Evolutionary conservation across 164 flowering plant genomes (phyloP).

Genomic region (Hamamelis virginiana): DNA sequence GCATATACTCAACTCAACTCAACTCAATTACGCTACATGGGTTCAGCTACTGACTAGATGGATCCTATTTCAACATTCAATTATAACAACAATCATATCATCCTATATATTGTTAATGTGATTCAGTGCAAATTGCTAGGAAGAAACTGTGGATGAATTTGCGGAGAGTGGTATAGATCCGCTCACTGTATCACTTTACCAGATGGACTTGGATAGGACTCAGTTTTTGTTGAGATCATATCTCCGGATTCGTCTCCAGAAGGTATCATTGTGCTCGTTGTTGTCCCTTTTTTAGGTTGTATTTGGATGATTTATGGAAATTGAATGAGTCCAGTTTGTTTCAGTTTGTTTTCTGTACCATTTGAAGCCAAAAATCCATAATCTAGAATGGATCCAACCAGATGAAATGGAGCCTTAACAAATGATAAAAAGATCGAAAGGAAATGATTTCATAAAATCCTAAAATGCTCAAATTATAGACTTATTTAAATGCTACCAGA

Average conservation of each 20-base stretch:
- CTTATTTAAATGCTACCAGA: neutral
- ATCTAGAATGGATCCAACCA: neutral
- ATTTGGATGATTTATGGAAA: neutral
- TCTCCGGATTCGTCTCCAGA: constrained; percentile 78
- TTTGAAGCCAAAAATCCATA: neutral
- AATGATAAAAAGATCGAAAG: too few relatives aligned
- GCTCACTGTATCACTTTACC: constrained; percentile 73
- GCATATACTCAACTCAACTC: too few relatives aligned
- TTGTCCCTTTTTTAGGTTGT: neutral
- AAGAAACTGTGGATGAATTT: constrained; percentile 69
- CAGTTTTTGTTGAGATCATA: constrained; percentile 83
- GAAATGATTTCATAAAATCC: neutral
- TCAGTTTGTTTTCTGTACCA: neutral
- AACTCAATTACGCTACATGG: too few relatives aligned
- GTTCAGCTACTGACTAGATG: too few relatives aligned
- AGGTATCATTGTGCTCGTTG: constrained; percentile 42
- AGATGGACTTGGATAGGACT: constrained; percentile 86
- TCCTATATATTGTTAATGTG: neutral
- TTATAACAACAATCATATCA: too few relatives aligned
- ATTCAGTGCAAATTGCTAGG: constrained; percentile 38
- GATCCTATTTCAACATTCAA: too few relatives aligned
- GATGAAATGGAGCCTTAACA: too few relatives aligned
- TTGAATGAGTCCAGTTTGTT: neutral
- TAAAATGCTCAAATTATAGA: neutral
- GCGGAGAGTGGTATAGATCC: constrained; percentile 56